A percentile compares a stretch with the other conserved stretches of the same genome.
These are phyloP conservation scores for Rhodotorula diobovata DNA, from an alignment of 768 basidiomycete genomes.

Conservation along the genomic window DNA sequence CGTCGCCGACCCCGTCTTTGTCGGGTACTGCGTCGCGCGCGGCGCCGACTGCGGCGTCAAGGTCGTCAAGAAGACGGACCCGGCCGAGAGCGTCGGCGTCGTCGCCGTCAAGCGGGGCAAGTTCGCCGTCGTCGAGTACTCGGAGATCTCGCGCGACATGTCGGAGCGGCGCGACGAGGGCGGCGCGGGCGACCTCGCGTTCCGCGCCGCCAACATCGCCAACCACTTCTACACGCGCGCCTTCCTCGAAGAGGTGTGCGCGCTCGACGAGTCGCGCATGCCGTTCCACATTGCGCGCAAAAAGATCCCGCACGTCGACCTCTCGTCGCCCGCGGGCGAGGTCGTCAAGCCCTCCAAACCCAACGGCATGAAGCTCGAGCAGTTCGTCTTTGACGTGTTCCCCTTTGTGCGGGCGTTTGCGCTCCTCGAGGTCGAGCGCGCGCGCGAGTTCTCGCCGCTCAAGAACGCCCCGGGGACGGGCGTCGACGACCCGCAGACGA, in stretches of 20 bases:
- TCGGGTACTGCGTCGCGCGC: slow-evolving; percentile 86
- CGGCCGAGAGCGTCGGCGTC: slow-evolving; percentile 91
- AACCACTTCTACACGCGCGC: slow-evolving; percentile 94
- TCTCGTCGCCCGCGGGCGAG: slow-evolving; percentile 57
- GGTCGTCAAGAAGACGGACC: slow-evolving; percentile 81
- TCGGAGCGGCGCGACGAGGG: slow-evolving; percentile 56
- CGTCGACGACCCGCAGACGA: slow-evolving; percentile 83
- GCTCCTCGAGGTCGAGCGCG: slow-evolving; percentile 79
- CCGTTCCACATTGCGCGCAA: slow-evolving; percentile 97
- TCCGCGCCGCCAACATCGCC: slow-evolving; percentile 93
- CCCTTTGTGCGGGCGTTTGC: slow-evolving; percentile 58
- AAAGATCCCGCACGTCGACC: slow-evolving; percentile 82
- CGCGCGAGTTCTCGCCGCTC: slow-evolving; percentile 90
- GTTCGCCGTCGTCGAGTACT: slow-evolving; percentile 93
- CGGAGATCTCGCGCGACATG: slow-evolving; percentile 84
- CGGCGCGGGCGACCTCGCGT: slow-evolving; percentile 66
- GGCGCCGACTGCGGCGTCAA: slow-evolving; percentile 89
- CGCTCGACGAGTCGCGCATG: slow-evolving; percentile 73
- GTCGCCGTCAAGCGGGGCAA: slow-evolving; percentile 76
- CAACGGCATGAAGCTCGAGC: slow-evolving; percentile 99
- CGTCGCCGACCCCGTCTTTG: slow-evolving; percentile 93
- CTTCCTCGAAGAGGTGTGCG: slow-evolving; percentile 71
- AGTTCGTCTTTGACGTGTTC: slow-evolving; percentile 99
- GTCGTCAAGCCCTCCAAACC: slow-evolving; percentile 73
- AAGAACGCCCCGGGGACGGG: slow-evolving; percentile 95